These are phyloP conservation scores for Zalaria sp. DNA, from an alignment of 2,329 filamentous ascomycete species.

Conservation along the genomic window DNA sequence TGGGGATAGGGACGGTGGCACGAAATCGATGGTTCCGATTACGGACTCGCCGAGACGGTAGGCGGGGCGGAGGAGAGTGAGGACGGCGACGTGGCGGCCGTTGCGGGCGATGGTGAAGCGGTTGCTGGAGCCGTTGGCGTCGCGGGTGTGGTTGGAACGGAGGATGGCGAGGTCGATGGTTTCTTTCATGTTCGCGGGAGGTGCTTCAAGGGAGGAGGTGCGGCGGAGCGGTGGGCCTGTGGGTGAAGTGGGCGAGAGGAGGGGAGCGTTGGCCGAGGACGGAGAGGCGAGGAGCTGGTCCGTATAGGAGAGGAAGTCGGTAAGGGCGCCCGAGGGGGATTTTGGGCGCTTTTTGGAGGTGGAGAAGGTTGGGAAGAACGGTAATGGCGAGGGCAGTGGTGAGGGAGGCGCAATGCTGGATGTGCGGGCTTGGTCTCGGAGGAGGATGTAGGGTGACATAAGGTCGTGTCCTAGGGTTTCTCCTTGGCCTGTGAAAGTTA, in stretches of 20 bases:
- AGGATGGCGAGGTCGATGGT: conserved; percentile 85
- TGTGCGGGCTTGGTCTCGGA: conserved; percentile 63
- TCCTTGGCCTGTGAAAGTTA: conserved; percentile 43
- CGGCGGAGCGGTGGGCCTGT: conserved; percentile 17
- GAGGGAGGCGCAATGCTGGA: conserved; percentile 19
- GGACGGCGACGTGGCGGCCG: conserved; percentile 78
- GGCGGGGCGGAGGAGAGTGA: conserved; percentile 76
- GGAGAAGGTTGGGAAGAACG: conserved; percentile 7
- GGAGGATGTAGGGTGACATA: conserved; percentile 82
- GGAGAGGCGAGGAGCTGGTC: conserved; percentile 55
- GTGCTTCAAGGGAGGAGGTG: conserved; percentile 33
- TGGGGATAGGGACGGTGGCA: conserved; percentile 16
- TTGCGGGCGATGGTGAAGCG: conserved; percentile 90
- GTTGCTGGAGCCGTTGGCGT: conserved; percentile 46
- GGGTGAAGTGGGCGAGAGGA: conserved; percentile 59
- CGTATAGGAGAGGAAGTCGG: conserved; percentile 64
- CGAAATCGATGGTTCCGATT: conserved; percentile 73
- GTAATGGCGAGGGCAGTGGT: conserved; percentile 5
- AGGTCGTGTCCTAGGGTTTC: conserved; percentile 87
- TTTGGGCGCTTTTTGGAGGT: conserved; percentile 11
- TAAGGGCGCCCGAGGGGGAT: conserved; percentile 29
- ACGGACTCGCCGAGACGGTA: conserved; percentile 84
- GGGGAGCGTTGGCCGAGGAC: conserved; percentile 39
- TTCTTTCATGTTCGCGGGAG: conserved; percentile 52
- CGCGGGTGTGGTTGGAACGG: conserved; percentile 55